Percentiles rank a stretch among this genome's conserved stretches.
Evolutionary conservation across 495 filamentous ascomycete species (phyloP).

Genomic region (Hypoxylon perforatum): DNA sequence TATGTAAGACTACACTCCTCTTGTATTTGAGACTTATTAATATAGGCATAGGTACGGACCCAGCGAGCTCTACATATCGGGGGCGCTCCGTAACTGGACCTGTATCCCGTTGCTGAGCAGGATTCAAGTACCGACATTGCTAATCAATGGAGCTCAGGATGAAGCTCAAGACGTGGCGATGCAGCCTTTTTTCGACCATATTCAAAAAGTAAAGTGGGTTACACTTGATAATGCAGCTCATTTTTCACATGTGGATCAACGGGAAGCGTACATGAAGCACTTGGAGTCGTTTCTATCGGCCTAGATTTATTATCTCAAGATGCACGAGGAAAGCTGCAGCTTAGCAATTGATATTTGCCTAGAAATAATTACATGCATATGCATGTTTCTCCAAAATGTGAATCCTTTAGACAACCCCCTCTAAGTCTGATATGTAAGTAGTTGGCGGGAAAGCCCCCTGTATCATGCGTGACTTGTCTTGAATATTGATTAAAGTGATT

Average conservation of each 20-base stretch:
- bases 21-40: not conserved
- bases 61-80: constrained; percentile 27
- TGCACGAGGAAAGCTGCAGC: no score
- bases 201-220: constrained; percentile 60
- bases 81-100: constrained; percentile 30
- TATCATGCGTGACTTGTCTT: no score
- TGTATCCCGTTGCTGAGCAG: constrained; percentile 42
- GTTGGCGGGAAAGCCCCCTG: no score
- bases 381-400: no score
- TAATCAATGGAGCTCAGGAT: constrained; percentile 64
- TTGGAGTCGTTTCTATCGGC: constrained; percentile 30
- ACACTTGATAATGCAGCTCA: constrained; percentile 57
- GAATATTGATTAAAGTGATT: no score
- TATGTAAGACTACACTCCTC: constrained; percentile 45
- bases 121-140: constrained; percentile 54
- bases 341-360: no score
- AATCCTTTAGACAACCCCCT: no score
- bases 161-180: constrained; percentile 58
- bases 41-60: constrained; percentile 27
- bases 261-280: constrained; percentile 48
- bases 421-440: no score
- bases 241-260: constrained; percentile 58
- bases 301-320: no score
- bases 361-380: no score
- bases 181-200: constrained; percentile 57